phyloP scores from a whole-genome alignment of 352 stramenopile genomes.

The Globisporangium uncinulatum region DNA sequence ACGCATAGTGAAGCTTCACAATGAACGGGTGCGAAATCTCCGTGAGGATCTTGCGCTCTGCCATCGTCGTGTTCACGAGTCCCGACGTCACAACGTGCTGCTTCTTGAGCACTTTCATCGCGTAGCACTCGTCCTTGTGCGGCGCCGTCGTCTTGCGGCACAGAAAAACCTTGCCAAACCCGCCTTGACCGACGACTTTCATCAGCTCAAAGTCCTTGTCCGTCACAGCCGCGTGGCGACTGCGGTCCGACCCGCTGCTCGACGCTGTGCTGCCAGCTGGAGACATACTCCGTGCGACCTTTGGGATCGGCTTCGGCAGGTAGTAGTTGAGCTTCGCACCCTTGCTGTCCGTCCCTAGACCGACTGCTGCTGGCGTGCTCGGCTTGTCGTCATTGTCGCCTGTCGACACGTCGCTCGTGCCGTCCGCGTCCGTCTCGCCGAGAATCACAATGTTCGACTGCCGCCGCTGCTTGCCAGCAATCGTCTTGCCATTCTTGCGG shows the following conservation, averaged over 20 bases:
- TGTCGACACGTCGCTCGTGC: slow-evolving; percentile 66
- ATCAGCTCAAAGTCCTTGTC: slow-evolving; percentile 95
- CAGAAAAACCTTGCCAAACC: slow-evolving; percentile 97
- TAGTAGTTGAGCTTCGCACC: slow-evolving; percentile 79
- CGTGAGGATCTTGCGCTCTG: slow-evolving; percentile 89
- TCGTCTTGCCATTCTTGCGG: slow-evolving; percentile 16
- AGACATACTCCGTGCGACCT: slow-evolving; percentile 21
- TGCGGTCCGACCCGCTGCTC: slow-evolving; percentile 14
- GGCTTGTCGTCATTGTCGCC: slow-evolving; percentile 48
- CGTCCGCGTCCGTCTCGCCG: slow-evolving; percentile 73
- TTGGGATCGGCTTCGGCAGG: slow-evolving; percentile 63
- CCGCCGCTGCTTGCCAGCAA: slow-evolving; percentile 22
- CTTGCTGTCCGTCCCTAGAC: slow-evolving; percentile 38
- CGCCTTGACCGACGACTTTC: slow-evolving; percentile 96
- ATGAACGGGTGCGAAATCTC: slow-evolving; percentile 93
- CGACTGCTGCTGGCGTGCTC: slow-evolving; percentile 7
- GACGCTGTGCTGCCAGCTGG: slow-evolving; percentile 11
- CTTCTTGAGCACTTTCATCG: slow-evolving; percentile 98
- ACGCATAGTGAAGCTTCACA: slow-evolving; percentile 93
- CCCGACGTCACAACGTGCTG: slow-evolving; percentile 87
- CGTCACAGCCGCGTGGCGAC: slow-evolving; percentile 48
- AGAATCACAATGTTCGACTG: slow-evolving; percentile 87
- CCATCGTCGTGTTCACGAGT: slow-evolving; percentile 92
- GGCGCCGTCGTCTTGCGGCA: slow-evolving; percentile 90
- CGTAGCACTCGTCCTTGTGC: slow-evolving; percentile 93